Base-by-base conservation (phyloP, 2,329 filamentous ascomycete species). In the Colletotrichum musae region DNA sequence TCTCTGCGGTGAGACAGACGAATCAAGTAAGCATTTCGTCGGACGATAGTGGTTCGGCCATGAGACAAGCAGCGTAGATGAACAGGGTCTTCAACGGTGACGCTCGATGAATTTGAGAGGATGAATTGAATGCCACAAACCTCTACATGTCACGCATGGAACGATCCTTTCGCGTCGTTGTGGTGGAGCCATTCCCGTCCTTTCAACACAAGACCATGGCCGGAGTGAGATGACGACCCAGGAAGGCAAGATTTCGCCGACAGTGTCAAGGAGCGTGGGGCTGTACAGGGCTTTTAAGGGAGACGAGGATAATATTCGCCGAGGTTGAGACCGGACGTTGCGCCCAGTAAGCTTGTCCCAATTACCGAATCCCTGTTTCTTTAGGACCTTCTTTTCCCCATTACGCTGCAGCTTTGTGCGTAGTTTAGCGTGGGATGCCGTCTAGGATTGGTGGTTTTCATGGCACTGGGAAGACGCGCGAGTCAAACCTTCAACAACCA, bases 111-210 rank as follows among this genome's bases (percentile, higher is more conserved):
- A 32, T 32, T 32, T 32, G 28, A 32, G 7, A 9, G 28, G 6
- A 32, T 24, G 21, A 24, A 24, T 24, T 4, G 21, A n/a, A 13
- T 6, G 18, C 12, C 26, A 16, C 60, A 39, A 16, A 64, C 60
- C 60, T 64, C 60, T 64, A 41, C 60, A 64, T 39, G 57, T 56
- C 12, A 15, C 39, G 41, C 60, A 64, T 9, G 60, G 60, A 41
- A 64, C 60, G 21, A 64, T 43, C 12, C 60, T 51, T 56, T 57
- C 60, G 26, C 52, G 60, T 48, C 60, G 15, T 18, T 64, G 51
- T 64, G 51, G 60, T 57, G 60, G 60, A 57, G 60, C 60, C 60
- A 64, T 64, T 56, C 41, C 41, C 43, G 51, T 26, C 43, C 52
- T 57, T 24, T 12, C 7, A 18, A 57, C 21, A 24, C 52, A 18